These are phyloP conservation scores for Porodaedalea pini DNA, from an alignment of 1,284 basidiomycete genomes.

Conservation along the genomic window DNA sequence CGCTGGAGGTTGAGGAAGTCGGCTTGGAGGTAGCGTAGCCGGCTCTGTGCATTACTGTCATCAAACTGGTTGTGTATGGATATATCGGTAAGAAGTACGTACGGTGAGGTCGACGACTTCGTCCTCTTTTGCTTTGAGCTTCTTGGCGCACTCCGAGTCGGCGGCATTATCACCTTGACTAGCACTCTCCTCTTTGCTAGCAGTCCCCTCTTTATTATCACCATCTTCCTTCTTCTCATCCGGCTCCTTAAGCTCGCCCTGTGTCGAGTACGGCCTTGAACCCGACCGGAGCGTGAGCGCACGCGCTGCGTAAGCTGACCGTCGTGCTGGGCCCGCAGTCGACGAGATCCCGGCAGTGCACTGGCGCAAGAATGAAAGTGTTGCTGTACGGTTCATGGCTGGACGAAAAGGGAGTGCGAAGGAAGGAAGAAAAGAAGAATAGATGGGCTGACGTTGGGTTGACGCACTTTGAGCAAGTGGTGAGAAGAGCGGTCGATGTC, in stretches of 20 bases:
- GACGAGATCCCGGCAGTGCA: slow-evolving; percentile 53
- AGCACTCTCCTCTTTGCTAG: slow-evolving; percentile 14
- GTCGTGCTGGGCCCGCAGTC: slow-evolving; percentile 28
- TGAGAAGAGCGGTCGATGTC: no score
- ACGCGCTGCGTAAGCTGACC: slow-evolving; percentile 7
- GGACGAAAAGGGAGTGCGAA: slow-evolving; percentile 8
- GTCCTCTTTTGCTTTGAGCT: slow-evolving; percentile 68
- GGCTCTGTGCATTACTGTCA: slow-evolving; percentile 48
- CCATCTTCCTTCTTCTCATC: slow-evolving; percentile 26
- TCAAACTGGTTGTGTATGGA: slow-evolving; percentile 6
- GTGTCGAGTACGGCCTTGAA: slow-evolving; percentile 29
- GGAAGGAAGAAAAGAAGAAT: background rate
- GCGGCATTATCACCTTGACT: slow-evolving; percentile 22
- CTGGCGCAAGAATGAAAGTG: slow-evolving; percentile 51
- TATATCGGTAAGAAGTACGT: slow-evolving; percentile 30
- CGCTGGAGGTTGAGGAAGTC: slow-evolving; percentile 95
- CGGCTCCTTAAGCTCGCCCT: slow-evolving; percentile 35
- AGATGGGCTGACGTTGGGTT: no score
- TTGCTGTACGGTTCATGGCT: slow-evolving; percentile 48
- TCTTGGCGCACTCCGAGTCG: slow-evolving; percentile 39
- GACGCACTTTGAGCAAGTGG: no score
- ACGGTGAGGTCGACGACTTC: slow-evolving; percentile 76
- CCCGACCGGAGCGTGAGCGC: background rate
- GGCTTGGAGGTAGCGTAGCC: slow-evolving; percentile 85
- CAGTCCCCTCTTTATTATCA: slow-evolving; percentile 28